Base-by-base conservation (phyloP, 108 stramenopile species). In the Skeletonema menzelii region DNA sequence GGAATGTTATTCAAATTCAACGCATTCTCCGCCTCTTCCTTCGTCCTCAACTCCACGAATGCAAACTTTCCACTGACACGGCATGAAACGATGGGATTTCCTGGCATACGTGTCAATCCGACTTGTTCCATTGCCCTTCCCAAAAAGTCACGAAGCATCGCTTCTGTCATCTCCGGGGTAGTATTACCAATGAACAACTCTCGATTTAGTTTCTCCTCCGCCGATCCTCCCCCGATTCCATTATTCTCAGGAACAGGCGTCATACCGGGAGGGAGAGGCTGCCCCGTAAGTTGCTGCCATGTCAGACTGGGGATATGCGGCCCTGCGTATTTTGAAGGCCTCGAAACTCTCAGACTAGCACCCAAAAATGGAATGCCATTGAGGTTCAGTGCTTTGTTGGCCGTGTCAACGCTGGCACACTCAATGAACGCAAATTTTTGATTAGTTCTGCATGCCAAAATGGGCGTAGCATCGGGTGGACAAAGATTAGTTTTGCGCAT, bases 141-240 rank as follows among this genome's bases (percentile, higher is more conserved):
- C 60, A 95, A 68, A 68, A 95, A 95, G 13, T 96, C 97, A 15
- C 70, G 75, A 11, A 96, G 77, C 80, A 94, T 90, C 27, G 57
- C 53, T 70, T 96, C 97, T 2, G 95, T 93, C 97, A 96, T 98
- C 72, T 91, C 96, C 1, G 95, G 94, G 1, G 91, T 92, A 5
- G 94, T 95, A 73, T 98, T 98, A 2, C 96, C 97, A 8, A 98
- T 85, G 80, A 97, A 97, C 13, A 98, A 75, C 80, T 98, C 97
- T 5, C 97, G 82, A 58, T 77, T 79, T 13, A 94, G 47, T 79
- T 96, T 94, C 65, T 93, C 93, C 59, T 87, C 87, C 15, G 88
- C 87, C 0, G 65, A 68, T n/a, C 82, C 76, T 56, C 87, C 88
- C 65, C 82, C 37, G 10, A 79, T 53, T 37, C 68, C 76, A 14